Evolutionary conservation across 306 rosid species (phyloP), one percentile per base, ranked within the genome.

Genomic region (Elaeagnus macrophylla): DNA sequence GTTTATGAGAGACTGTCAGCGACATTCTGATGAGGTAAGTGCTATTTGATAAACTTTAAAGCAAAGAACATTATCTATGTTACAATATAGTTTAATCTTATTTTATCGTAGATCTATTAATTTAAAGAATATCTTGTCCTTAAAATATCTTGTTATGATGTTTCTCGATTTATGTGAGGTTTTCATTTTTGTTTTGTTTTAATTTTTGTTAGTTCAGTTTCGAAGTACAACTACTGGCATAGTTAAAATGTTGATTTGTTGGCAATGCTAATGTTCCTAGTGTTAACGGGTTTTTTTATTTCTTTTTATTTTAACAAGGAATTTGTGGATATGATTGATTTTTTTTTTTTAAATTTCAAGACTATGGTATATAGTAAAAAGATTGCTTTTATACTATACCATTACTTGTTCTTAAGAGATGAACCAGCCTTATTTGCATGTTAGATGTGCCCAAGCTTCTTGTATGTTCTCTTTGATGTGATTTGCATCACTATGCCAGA

Each of bases 1-100:
- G 61, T 63, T 66, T 60, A 56, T 67, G 41, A 62, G 56, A 66
- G 96, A 79, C 61, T 47, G 65, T 72, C 86, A 80, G 65, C 83
- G 82, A 54, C 88, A 75, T 57, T 71, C 89, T 15, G 96, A 84
- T 72, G 96, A 82, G 83, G 96, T 84, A 78, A 7, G 48, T 20
- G 39, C 39, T 12, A 2, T 19, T 44, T 38, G 44, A 58, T 56
- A 48, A 38, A 32, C 44, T 37, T 37, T 39, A 41, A 25, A 36
- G 43, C 32, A 3, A 25, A 25, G 4, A 25, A 25, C 32, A 25
- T 2, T 25, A 25, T 25, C 32, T 25, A 25, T 25, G 32, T 25
- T 25, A n/a, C n/a, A n/a, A n/a, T n/a, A n/a, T n/a, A n/a, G n/a
- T n/a, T n/a, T n/a, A n/a, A n/a, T n/a, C n/a, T n/a, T n/a, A n/a